Conservation (phyloP, 2,329 filamentous ascomycete genomes). For the Alternaria triticina region DNA sequence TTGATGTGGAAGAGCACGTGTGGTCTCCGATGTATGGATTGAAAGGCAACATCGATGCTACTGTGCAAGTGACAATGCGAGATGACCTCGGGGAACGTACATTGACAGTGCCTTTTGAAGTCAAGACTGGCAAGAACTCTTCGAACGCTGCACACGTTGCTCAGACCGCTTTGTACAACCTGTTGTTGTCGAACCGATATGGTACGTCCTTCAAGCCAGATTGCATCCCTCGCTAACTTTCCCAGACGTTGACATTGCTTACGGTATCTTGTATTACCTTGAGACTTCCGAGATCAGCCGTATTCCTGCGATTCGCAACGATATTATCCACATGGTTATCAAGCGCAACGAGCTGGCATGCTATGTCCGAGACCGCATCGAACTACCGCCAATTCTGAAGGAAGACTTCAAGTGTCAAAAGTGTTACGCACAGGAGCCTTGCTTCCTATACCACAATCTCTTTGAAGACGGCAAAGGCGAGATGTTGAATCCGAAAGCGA, state of each 20-base stretch:
- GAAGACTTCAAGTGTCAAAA: conserved; percentile 80
- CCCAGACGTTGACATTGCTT: conserved; percentile 82
- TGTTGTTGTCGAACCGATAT: conserved; percentile 91
- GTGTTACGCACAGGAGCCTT: conserved; percentile 90
- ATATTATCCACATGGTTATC: conserved; percentile 95
- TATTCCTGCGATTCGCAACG: conserved; percentile 83
- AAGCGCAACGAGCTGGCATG: conserved; percentile 89
- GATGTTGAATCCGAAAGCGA: conserved; percentile 79
- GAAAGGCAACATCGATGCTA: conserved; percentile 97
- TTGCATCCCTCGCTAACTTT: conserved; percentile 15
- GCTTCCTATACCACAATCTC: conserved; percentile 92
- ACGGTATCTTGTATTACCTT: conserved; percentile 93
- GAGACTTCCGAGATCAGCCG: conserved; percentile 86
- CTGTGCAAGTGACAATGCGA: conserved; percentile 83
- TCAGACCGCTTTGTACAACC: conserved; percentile 92
- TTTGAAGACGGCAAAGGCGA: conserved; percentile 83
- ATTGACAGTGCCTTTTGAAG: conserved; percentile 88
- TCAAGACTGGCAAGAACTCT: conserved; percentile 88
- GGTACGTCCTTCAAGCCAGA: conserved; percentile 49
- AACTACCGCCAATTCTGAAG: conserved; percentile 85
- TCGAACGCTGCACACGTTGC: conserved; percentile 83
- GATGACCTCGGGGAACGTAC: conserved; percentile 71
- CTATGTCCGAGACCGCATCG: conserved; percentile 80
- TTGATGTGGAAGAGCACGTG: conserved; percentile 96
- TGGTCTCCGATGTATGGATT: conserved; percentile 98